Evolutionary conservation across 768 basidiomycete genomes (phyloP).

Genomic region (Pisolithus sp.): DNA sequence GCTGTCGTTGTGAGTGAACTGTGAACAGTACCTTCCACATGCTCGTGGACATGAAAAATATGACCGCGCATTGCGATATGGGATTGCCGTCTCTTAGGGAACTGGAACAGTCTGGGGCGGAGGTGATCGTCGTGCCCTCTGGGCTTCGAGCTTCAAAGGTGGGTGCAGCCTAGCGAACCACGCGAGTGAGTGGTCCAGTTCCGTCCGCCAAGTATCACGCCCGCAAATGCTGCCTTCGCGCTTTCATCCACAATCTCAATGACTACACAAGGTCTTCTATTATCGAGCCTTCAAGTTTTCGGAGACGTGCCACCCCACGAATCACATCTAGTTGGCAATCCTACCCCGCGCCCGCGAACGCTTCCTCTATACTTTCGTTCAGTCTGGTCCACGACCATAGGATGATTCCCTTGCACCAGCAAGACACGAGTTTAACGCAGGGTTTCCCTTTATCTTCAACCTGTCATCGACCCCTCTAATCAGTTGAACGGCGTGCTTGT

Average conservation of each 20-base stretch:
- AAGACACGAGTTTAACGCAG: slow-evolving; percentile 33
- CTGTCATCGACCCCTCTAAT: slow-evolving; percentile 61
- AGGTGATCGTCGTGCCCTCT: slow-evolving; percentile 57
- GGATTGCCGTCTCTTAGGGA: slow-evolving; percentile 1
- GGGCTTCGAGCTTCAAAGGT: slow-evolving; percentile 57
- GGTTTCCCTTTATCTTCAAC: slow-evolving; percentile 54
- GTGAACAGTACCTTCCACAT: slow-evolving; percentile 52
- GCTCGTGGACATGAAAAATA: slow-evolving; percentile 53
- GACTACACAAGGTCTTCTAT: no score
- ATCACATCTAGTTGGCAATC: no score
- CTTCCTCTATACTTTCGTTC: slow-evolving; percentile 42
- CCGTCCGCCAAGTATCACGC: slow-evolving; percentile 57
- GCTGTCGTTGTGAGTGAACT: slow-evolving; percentile 59
- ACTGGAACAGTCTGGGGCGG: slow-evolving; percentile 58
- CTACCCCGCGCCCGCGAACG: slow-evolving; percentile 45
- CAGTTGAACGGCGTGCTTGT: slow-evolving; percentile 66
- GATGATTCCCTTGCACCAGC: slow-evolving; percentile 47
- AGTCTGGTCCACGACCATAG: slow-evolving; percentile 72
- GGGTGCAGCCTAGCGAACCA: slow-evolving; percentile 34
- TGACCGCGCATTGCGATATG: slow-evolving; percentile 36
- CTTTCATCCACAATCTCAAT: slow-evolving; percentile 30
- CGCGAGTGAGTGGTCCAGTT: slow-evolving; percentile 47
- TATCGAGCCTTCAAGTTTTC: no score
- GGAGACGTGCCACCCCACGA: no score
- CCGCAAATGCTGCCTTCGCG: slow-evolving; percentile 51